Evolutionary conservation across 768 basidiomycete species (phyloP).

Genomic region (Mycena haematopus): DNA sequence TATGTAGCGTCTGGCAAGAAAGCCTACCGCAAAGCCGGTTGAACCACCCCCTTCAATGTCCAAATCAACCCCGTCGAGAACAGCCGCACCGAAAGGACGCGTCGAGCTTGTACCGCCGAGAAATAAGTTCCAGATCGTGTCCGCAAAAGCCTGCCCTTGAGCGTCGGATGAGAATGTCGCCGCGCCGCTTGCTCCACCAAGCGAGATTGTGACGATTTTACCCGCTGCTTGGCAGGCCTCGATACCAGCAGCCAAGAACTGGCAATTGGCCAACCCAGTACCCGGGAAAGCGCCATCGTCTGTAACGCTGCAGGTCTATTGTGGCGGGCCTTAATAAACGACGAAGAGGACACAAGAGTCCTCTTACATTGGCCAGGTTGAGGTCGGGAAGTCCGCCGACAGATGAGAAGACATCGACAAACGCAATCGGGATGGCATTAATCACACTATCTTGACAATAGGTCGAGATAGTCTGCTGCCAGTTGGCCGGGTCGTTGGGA

Average conservation of each 20-base stretch:
- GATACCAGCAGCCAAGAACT: conserved; percentile 66
- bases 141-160: conserved; percentile 60
- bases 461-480: conserved; percentile 54
- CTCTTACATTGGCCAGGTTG: conserved; percentile 28
- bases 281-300: conserved; percentile 58
- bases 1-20: no score
- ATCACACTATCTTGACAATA: conserved; percentile 49
- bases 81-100: conserved; percentile 71
- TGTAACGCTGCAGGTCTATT: conserved; percentile 62
- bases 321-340: neutral
- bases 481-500: conserved; percentile 46
- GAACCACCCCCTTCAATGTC: conserved; percentile 72
- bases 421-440: conserved; percentile 21
- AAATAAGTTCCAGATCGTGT: conserved; percentile 73
- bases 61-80: conserved; percentile 75
- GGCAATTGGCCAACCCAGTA: conserved; percentile 68
- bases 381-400: conserved; percentile 23
- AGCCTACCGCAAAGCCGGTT: conserved; percentile 52
- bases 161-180: conserved; percentile 61
- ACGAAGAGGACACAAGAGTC: neutral
- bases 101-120: conserved; percentile 54
- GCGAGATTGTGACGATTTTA: conserved; percentile 58
- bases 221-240: conserved; percentile 68
- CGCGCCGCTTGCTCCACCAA: conserved; percentile 65
- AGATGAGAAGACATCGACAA: conserved; percentile 23